Evolutionary conservation across 495 filamentous ascomycete species (phyloP).

Genomic region (Neurospora cerealis): DNA sequence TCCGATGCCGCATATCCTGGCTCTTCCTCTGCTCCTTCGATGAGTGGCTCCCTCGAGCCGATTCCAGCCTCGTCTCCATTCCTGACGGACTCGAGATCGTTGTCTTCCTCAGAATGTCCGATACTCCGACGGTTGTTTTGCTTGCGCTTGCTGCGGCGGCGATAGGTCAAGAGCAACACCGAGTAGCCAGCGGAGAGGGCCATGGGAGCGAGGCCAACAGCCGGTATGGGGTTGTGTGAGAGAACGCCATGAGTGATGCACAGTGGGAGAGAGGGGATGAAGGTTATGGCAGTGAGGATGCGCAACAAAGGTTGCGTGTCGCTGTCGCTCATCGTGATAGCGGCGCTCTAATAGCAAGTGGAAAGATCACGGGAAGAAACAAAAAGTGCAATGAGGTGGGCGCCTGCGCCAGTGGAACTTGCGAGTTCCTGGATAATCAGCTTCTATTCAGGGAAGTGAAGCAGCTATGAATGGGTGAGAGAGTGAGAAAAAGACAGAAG

Average conservation of each 20-base stretch:
- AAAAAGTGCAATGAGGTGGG: neutral
- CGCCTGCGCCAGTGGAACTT: neutral
- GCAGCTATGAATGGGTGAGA: neutral
- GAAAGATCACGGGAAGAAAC: neutral
- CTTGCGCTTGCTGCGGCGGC: neutral
- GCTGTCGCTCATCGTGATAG: neutral
- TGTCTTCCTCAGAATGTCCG: constrained; percentile 3
- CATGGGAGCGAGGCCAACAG: constrained; percentile 31
- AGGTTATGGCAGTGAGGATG: constrained; percentile 33
- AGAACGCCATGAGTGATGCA: constrained; percentile 31
- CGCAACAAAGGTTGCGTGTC: constrained; percentile 13
- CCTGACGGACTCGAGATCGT: neutral
- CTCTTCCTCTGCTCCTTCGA: neutral
- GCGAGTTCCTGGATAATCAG: neutral
- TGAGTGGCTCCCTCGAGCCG: neutral
- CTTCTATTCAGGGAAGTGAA: neutral
- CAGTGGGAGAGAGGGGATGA: constrained; percentile 45
- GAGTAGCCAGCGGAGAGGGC: constrained; percentile 23
- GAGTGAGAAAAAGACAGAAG: neutral
- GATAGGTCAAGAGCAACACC: constrained; percentile 17
- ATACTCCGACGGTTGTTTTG: neutral
- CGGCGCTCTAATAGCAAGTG: neutral
- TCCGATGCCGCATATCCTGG: neutral
- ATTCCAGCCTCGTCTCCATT: constrained; percentile 1
- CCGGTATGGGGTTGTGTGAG: constrained; percentile 24